Conservation (phyloP, 495 filamentous ascomycete species). For the Trypethelium eluteriae region DNA sequence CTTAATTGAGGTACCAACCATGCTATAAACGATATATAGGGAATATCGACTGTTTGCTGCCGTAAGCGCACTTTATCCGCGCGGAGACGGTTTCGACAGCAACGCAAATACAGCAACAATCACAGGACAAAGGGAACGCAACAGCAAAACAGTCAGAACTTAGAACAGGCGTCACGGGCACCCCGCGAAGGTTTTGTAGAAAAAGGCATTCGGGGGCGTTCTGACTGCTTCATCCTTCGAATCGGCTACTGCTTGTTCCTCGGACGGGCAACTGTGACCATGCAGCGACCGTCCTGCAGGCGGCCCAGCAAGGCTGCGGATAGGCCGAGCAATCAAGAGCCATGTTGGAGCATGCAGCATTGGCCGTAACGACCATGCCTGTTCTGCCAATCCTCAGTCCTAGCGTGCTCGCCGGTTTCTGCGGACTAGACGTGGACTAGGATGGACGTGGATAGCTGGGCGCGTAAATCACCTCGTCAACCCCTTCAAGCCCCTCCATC, state of each 20-base stretch:
- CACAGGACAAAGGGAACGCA: background rate
- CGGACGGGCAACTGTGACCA: slow-evolving; percentile 8
- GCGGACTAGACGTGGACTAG: too few relatives aligned
- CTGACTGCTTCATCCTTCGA: slow-evolving; percentile 10
- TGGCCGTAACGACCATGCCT: background rate
- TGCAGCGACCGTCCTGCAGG: slow-evolving; percentile 1
- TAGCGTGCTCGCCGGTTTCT: background rate
- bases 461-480: slow-evolving; percentile 2
- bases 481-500: background rate
- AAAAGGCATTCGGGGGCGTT: slow-evolving; percentile 9
- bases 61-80: slow-evolving; percentile 8
- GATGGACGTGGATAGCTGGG: background rate
- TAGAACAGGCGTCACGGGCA: background rate
- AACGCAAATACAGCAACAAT: background rate
- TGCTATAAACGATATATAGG: background rate
- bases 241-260: background rate
- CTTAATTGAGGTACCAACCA: background rate
- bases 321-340: background rate
- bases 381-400: background rate
- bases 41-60: background rate
- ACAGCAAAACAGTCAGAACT: slow-evolving; percentile 6
- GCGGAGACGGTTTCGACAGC: background rate
- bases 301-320: slow-evolving; percentile 5
- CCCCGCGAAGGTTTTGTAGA: slow-evolving; percentile 3
- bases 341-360: slow-evolving; percentile 7